Evolutionary conservation across 2,329 filamentous ascomycete species (phyloP).

Genomic region (Drechslera avenae): DNA sequence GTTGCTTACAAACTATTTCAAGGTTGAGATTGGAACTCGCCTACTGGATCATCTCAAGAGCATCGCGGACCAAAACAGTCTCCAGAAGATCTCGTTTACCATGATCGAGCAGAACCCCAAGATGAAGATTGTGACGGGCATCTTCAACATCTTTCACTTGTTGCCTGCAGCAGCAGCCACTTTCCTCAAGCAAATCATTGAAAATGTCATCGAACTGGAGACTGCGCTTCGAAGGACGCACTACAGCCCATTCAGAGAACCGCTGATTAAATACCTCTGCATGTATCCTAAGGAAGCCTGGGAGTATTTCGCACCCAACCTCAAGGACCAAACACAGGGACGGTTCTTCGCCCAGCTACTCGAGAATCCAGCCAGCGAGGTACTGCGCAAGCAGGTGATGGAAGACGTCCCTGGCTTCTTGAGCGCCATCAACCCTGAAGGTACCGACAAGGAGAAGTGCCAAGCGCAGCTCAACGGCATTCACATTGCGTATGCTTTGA

Average conservation of each 20-base stretch:
- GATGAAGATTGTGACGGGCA: constrained; percentile 94
- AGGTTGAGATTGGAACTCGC: constrained; percentile 92
- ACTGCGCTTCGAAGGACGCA: constrained; percentile 82
- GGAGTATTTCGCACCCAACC: constrained; percentile 74
- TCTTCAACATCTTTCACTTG: constrained; percentile 97
- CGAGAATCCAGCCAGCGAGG: constrained; percentile 72
- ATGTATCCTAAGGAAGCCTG: constrained; percentile 89
- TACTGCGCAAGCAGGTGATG: constrained; percentile 75
- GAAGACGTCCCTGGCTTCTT: constrained; percentile 75
- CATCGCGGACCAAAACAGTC: constrained; percentile 77
- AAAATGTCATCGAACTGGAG: constrained; percentile 88
- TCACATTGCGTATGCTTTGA: constrained; percentile 81
- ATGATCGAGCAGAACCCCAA: constrained; percentile 90
- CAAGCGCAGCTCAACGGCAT: constrained; percentile 86
- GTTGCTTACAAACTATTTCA: constrained; percentile 96
- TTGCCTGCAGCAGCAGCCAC: constrained; percentile 85
- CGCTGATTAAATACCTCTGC: constrained; percentile 91
- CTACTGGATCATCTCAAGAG: constrained; percentile 93
- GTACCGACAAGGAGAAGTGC: constrained; percentile 69
- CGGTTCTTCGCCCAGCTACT: constrained; percentile 90
- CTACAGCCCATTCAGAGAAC: constrained; percentile 87
- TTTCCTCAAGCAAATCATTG: constrained; percentile 89
- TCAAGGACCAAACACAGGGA: constrained; percentile 86
- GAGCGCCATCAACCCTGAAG: constrained; percentile 67
- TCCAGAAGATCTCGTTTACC: constrained; percentile 92